A percentile compares a stretch with the other conserved stretches of the same genome.
These are phyloP conservation scores for Jamesozyma hellenica DNA, from an alignment of 805 yeast species.

Conservation along the genomic window DNA sequence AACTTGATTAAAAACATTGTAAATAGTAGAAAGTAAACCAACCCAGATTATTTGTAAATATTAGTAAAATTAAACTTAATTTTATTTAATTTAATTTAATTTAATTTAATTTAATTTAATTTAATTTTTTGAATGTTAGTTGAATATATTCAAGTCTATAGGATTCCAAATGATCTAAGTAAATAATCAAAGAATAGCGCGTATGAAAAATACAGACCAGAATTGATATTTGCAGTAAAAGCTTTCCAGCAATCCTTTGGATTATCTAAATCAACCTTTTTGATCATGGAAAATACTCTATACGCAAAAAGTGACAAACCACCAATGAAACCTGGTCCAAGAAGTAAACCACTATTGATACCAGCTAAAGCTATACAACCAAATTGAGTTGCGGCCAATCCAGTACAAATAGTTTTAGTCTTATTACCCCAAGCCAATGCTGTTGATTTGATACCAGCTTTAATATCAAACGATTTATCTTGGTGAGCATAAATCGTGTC, in stretches of 20 bases:
- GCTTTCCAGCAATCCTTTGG: conserved; percentile 77
- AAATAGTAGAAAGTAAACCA: conserved; percentile 1
- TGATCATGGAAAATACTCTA: conserved; percentile 60
- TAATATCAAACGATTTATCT: conserved; percentile 78
- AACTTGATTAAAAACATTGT: conserved; percentile 5
- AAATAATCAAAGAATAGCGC: conserved; percentile 63
- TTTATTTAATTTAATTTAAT: no score
- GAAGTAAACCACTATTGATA: conserved; percentile 44
- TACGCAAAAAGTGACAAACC: conserved; percentile 61
- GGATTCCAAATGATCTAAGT: conserved; percentile 30
- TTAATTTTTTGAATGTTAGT: no score
- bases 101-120: no score
- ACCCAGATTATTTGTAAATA: neutral
- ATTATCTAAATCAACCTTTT: conserved; percentile 63
- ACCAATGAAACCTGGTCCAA: conserved; percentile 77
- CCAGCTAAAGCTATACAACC: conserved; percentile 61
- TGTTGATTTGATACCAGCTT: conserved; percentile 89
- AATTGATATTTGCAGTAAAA: conserved; percentile 65
- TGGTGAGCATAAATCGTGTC: conserved; percentile 98
- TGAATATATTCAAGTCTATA: no score
- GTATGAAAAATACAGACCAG: conserved; percentile 58
- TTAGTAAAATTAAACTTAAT: no score
- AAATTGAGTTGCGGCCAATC: conserved; percentile 58
- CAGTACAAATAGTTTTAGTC: conserved; percentile 59
- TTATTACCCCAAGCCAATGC: conserved; percentile 86